Base-by-base conservation (phyloP, 2,329 filamentous ascomycete species). In the Nothophoma quercina region DNA sequence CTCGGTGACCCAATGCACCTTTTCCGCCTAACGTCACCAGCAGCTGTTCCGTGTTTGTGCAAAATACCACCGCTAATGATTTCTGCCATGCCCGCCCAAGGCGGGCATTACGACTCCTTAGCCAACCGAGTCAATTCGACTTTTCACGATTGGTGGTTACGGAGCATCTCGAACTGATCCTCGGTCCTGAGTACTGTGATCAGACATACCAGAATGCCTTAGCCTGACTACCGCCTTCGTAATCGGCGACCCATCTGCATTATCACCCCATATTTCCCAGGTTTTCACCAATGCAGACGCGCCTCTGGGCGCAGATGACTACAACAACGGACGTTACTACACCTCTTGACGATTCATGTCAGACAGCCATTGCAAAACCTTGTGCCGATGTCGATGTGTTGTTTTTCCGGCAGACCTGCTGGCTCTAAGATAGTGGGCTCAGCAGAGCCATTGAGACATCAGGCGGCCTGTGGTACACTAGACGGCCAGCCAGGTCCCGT, bases 231-330 rank as follows among this genome's bases (percentile, higher is more conserved):
- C 22, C 6, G 22, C n/a, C 23, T 28, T 47, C 38, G 38, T 32
- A 44, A 43, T 53, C 43, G 50, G 43, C 50, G 43, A 48, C 32
- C 38, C 39, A 34, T 21, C 39, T 39, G 50, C 26, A 38, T 47
- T 29, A 26, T 42, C 36, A 48, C 43, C 28, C 42, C 36, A 42
- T 47, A 12, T 33, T 45, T 48, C 22, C 28, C 38, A 30, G n/a
- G 10, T 32, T 29, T 30, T 36, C 23, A 18, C 25, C 36, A 42
- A 42, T 19, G 32, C 21, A 26, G 25, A 36, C 36, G n/a, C 28
- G n/a, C 33, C 13, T 35, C 12, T 12, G 15, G n/a, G 9, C 13
- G 36, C 42, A 46, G 25, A 45, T 46, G 36, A 40, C 25, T 42
- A 19, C 30, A n/a, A 16, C 9, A 40, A 5, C 25, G 10, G 18